A percentile compares a stretch with the other conserved stretches of the same genome.
These are phyloP conservation scores for Boletus rufocinnamomeus DNA, from an alignment of 768 basidiomycete genomes.

Conservation along the genomic window DNA sequence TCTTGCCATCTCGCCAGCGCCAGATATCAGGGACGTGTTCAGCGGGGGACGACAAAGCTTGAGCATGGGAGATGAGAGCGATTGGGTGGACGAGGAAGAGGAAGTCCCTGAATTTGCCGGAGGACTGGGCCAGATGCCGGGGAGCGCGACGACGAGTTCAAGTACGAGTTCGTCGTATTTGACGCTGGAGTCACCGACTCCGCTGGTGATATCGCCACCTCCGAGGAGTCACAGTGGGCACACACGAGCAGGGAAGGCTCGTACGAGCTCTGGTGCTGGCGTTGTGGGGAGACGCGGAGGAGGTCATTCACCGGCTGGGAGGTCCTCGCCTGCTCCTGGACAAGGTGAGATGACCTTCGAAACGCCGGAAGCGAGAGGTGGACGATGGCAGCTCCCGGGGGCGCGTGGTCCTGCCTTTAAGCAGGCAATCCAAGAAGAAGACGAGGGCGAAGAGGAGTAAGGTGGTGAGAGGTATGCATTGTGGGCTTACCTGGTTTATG, in stretches of 20 bases:
- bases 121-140: conserved; percentile 65
- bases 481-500: conserved; percentile 10
- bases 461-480: conserved; percentile 7
- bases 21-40: conserved; percentile 74
- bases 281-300: conserved; percentile 44
- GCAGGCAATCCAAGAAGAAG: conserved; percentile 80
- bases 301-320: conserved; percentile 61
- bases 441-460: conserved; percentile 78
- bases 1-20: conserved; percentile 60
- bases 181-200: conserved; percentile 41
- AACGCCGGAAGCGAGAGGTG: conserved; percentile 49
- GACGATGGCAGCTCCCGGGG: conserved; percentile 68
- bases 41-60: conserved; percentile 58
- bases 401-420: conserved; percentile 70
- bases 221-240: conserved; percentile 48
- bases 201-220: conserved; percentile 48
- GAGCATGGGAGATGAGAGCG: conserved; percentile 72
- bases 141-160: conserved; percentile 30
- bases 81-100: conserved; percentile 90
- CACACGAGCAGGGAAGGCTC: conserved; percentile 37
- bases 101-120: conserved; percentile 71
- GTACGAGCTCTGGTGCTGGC: conserved; percentile 27
- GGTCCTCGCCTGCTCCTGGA: conserved; percentile 58
- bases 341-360: conserved; percentile 49
- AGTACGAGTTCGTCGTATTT: conserved; percentile 28